Base-by-base conservation (phyloP, 2,329 filamentous ascomycete species). In the Fonsecaea nubica region DNA sequence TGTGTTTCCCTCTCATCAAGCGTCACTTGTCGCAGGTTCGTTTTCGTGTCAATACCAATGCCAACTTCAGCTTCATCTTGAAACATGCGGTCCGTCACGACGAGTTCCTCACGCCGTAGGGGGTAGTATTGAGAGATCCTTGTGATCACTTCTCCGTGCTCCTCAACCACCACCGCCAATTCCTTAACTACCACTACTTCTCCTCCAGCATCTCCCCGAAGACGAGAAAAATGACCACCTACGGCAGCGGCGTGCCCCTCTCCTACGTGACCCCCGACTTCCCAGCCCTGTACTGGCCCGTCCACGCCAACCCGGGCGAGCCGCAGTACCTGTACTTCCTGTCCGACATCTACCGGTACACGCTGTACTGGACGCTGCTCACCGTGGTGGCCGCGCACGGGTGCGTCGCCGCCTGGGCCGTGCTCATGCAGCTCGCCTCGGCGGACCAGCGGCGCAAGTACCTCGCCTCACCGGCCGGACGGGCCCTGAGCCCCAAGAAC, bases 301-400 rank as follows among this genome's bases (percentile, higher is more conserved):
- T 89, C 54, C 83, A 85, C 30, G 82, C 89, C 12, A 77, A 77
- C 65, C 80, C 85, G 53, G 84, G 85, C 66, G 85, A 87, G 42
- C 80, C 84, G 38, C 80, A 81, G 69, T 89, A 89, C 73, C 88
- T 97, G 72, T 94, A 92, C 81, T 85, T 90, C 74, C 84, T 92
- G 2, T 77, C 79, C 66, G 92, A 96, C 75, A 91, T 96, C 63
- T 94, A 92, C 89, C 89, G 90, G 70, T 97, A 95, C 78, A 97
- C 92, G 0, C 80, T 95, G 15, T 86, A 89, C 75, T 97, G 93
- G 93, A 96, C 92, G 0, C 79, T 96, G 42, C 87, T 96, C 35
- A 86, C 92, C 71, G 94, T 91, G 73, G 88, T 86, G 38, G 83
- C 87, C 21, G 91, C 93, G 69, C 92, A 97, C 76, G 74, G 93